Evolutionary conservation across 164 flowering plant species (phyloP).

Genomic region (Vitis cinerea): DNA sequence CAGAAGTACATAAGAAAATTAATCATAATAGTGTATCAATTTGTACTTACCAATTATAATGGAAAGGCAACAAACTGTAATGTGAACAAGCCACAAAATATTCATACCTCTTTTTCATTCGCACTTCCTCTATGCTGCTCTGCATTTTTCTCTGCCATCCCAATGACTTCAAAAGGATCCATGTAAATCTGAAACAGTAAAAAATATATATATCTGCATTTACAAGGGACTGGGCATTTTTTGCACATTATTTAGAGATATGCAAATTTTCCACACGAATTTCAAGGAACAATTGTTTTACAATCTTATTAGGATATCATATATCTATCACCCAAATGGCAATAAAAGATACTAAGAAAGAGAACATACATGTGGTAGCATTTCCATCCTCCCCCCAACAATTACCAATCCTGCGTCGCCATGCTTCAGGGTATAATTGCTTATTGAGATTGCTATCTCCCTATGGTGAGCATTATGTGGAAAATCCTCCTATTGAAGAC

Average conservation of each 20-base stretch:
- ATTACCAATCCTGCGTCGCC: constrained; percentile 91
- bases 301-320: neutral
- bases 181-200: constrained; percentile 49
- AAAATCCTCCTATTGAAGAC: constrained; percentile 66
- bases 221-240: neutral
- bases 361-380: constrained; percentile 86
- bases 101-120: constrained; percentile 74
- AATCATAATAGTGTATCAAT: neutral
- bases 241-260: neutral
- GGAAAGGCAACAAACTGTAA: neutral
- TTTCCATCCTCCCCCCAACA: constrained; percentile 97
- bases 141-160: constrained; percentile 53
- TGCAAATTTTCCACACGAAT: neutral
- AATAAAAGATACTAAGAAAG: neutral
- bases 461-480: constrained; percentile 42
- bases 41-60: neutral
- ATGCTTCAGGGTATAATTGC: constrained; percentile 68
- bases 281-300: neutral
- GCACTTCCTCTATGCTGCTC: constrained; percentile 94
- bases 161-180: constrained; percentile 93
- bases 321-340: neutral
- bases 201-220: constrained; percentile 7
- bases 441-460: constrained; percentile 37
- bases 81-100: neutral
- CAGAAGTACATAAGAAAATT: neutral